These are phyloP conservation scores for Pseudocercospora cruenta DNA, from an alignment of 2,329 filamentous ascomycete genomes.

Conservation along the genomic window DNA sequence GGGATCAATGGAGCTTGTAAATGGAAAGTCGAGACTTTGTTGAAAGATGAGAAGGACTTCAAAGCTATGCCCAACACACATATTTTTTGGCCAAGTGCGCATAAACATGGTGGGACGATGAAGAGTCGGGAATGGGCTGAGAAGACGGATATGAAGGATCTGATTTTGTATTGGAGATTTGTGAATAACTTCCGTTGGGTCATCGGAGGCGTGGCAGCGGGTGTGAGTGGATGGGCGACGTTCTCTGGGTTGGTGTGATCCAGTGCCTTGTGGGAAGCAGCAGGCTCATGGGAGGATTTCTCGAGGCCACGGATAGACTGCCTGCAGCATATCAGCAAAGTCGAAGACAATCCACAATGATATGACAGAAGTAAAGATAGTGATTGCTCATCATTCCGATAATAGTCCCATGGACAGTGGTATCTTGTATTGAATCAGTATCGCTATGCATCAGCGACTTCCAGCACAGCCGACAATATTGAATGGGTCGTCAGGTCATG, in stretches of 20 bases:
- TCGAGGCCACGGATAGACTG: not conserved
- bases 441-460: constrained; percentile 8
- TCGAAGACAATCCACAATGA: not conserved
- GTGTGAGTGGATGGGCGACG: constrained; percentile 32
- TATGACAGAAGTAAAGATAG: not conserved
- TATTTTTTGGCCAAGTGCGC: constrained; percentile 29
- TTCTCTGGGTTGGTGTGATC: constrained; percentile 13
- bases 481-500: constrained; percentile 8
- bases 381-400: not conserved
- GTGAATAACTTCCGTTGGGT: constrained; percentile 34
- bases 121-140: constrained; percentile 30
- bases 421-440: constrained; percentile 7
- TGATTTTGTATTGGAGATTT: constrained; percentile 33
- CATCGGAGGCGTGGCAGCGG: constrained; percentile 28
- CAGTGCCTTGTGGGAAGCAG: not conserved
- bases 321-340: not conserved
- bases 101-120: constrained; percentile 30
- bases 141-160: constrained; percentile 30
- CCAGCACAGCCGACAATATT: constrained; percentile 9
- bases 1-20: constrained; percentile 45
- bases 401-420: constrained; percentile 7
- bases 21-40: constrained; percentile 43
- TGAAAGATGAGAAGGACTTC: constrained; percentile 31
- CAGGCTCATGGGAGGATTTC: not conserved
- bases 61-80: constrained; percentile 28